Percentiles rank a stretch among this genome's conserved stretches.
Evolutionary conservation across 306 rosid species (phyloP).

Genomic region (Glycine latifolia): DNA sequence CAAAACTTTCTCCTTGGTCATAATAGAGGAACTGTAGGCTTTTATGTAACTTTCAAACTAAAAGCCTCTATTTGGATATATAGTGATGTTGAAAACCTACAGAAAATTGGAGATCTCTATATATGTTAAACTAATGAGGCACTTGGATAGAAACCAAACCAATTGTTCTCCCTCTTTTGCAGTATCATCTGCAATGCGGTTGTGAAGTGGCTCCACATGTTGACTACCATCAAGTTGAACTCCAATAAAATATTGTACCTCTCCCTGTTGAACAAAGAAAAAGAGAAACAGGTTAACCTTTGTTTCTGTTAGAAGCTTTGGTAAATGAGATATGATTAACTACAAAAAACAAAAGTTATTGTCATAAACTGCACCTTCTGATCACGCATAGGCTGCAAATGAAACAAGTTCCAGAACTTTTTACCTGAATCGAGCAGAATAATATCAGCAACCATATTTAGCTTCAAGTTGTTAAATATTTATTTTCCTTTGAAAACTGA

Average conservation of each 20-base stretch:
- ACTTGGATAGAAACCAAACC: constrained; percentile 59
- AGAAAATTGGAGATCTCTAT: neutral
- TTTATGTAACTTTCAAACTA: constrained; percentile 1
- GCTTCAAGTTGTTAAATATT: constrained; percentile 11
- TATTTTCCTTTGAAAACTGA: constrained; percentile 32
- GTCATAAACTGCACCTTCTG: constrained; percentile 69
- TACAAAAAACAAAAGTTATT: neutral
- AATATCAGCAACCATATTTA: constrained; percentile 20
- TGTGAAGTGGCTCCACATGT: constrained; percentile 87
- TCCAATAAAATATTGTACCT: constrained; percentile 95
- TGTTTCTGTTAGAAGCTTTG: constrained; percentile 9
- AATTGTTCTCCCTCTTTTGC: constrained; percentile 73
- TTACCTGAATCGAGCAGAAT: constrained; percentile 66
- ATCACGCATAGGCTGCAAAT: constrained; percentile 98
- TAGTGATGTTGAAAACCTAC: constrained; percentile 18
- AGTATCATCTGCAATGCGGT: constrained; percentile 71
- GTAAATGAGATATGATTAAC: constrained; percentile 2
- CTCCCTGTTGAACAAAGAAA: constrained; percentile 72
- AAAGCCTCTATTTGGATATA: constrained; percentile 19
- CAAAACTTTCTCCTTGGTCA: constrained; percentile 31
- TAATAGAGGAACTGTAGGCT: constrained; percentile 3
- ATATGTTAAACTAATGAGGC: constrained; percentile 14
- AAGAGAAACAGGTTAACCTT: constrained; percentile 4
- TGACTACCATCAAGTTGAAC: constrained; percentile 99
- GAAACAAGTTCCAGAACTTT: constrained; percentile 97